Base-by-base conservation (phyloP, 2,329 filamentous ascomycete species). In the Aquanectria penicillioides region DNA sequence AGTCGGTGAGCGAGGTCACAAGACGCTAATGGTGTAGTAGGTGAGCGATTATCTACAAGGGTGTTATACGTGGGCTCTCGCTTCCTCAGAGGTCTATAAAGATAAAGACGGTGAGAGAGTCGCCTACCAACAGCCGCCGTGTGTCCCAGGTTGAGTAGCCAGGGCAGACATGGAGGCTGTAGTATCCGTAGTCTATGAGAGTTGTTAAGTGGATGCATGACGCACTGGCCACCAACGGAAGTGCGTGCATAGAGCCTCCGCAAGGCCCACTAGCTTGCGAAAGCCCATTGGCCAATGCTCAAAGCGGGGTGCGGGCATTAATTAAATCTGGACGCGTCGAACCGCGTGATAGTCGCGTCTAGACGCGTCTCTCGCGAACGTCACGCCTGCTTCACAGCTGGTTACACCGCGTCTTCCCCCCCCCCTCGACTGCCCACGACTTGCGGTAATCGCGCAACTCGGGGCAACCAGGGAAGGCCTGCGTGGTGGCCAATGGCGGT, bases 221-320 rank as follows among this genome's bases (percentile, higher is more conserved):
- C 49, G 66, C 66, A 69, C 61, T 38, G 63, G 55, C 57, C 66
- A 69, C 1, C 6, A 18, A 36, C 66, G 66, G 66, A 69, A 69
- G 66, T 69, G 66, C 55, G 54, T 69, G 66, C 66, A 65, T 62
- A 31, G 18, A 11, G 43, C 17, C 29, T n/a, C 66, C 63, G 56
- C 51, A 17, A 15, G 54, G 48, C 61, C 23, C 62, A 55, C 50
- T 37, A 6, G 15, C 22, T 40, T 17, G 8, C 7, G 9, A 20
- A 43, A 41, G 37, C 43, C 58, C 3, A 69, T 69, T 69, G 66
- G 66, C 3, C 48, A 36, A 54, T 59, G 11, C 15, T 40, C 18
- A 2, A 38, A 20, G 47, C 31, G 47, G 54, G 25, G 20, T 36
- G 25, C 1, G 12, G 46, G 28, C 25, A n/a, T 41, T 41, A 60